Evolutionary conservation across 2,329 filamentous ascomycete genomes (phyloP), one percentile per base, ranked within the genome.

Genomic region (Pseudodiploospora longispora): DNA sequence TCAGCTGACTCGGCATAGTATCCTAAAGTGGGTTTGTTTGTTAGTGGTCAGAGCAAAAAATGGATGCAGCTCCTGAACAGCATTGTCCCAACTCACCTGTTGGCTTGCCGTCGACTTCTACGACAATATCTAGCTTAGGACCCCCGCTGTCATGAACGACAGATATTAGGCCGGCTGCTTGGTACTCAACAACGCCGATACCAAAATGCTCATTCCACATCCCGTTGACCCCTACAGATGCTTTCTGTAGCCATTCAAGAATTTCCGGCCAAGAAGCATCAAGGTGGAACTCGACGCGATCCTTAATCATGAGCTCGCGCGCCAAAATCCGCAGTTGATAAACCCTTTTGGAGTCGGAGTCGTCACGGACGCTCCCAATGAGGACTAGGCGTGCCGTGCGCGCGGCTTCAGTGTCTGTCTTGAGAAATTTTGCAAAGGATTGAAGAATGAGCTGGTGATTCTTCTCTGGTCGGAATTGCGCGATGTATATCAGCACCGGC

Each of bases 181-280:
- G 90, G 60, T 97, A 98, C 70, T 98, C 93, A 35, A 98, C 93
- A 10, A 97, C 90, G 1, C 93, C 93, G 47, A 98, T 98, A 27
- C 93, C 93, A 61, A 98, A 98, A 64, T 98, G 93, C 68, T 98
- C 93, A 62, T 96, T 97, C 91, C 93, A 98, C 93, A 98, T 98
- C 58, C 86, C 88, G 56, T 98, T 98, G 30, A 95, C 89, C 40
- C 93, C 93, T 2, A 98, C 78, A 12, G 81, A 91, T 4, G 85
- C 82, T 50, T 72, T 80, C 42, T 79, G 71, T 48, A 97, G 71
- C 78, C 87, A 89, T 30, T 85, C 76, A 7, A 96, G 72, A 42
- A 98, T 87, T 53, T 88, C 79, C 4, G 85, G 80, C 89, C 91
- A 98, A 28, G 85, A 81, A 1, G 88, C 90, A 61, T 98, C 90